Conservation (phyloP, 2,329 filamentous ascomycete genomes). For the Calonectria henricotiae region DNA sequence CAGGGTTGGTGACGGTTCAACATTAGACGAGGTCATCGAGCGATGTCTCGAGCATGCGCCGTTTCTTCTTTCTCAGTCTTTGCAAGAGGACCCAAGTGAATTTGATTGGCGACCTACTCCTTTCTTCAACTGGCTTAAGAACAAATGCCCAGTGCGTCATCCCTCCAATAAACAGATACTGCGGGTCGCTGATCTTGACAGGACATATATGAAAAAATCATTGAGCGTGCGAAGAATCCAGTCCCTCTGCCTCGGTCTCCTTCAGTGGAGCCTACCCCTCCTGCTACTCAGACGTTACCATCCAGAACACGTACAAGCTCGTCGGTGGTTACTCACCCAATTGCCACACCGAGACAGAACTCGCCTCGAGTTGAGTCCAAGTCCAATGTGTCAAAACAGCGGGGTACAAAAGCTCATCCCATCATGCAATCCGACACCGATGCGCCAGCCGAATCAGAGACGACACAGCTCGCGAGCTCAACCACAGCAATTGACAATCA, state of each 20-base stretch:
- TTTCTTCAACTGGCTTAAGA: constrained; percentile 68
- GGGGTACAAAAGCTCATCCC: constrained; percentile 45
- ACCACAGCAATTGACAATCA: constrained; percentile 32
- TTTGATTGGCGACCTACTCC: constrained; percentile 64
- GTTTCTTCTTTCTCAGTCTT: constrained; percentile 70
- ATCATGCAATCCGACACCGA: constrained; percentile 25
- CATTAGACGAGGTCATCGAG: constrained; percentile 66
- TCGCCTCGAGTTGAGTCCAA: constrained; percentile 41
- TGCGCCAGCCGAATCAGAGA: background rate
- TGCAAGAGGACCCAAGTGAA: constrained; percentile 56
- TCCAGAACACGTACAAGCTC: constrained; percentile 48
- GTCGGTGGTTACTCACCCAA: constrained; percentile 28
- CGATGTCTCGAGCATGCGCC: constrained; percentile 66
- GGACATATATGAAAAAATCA: constrained; percentile 50
- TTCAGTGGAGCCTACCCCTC: constrained; percentile 38
- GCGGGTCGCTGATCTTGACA: constrained; percentile 36
- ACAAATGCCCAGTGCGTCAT: constrained; percentile 60
- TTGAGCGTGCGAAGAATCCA: constrained; percentile 45
- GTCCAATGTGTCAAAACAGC: constrained; percentile 33
- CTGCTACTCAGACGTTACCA: constrained; percentile 36
- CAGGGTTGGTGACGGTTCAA: constrained; percentile 69
- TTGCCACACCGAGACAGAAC: constrained; percentile 34
- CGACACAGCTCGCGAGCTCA: constrained; percentile 31
- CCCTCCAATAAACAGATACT: background rate
- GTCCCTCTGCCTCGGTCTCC: constrained; percentile 41